These are phyloP conservation scores for Aspergillus sp. DNA, from an alignment of 2,329 filamentous ascomycete species.

Conservation along the genomic window DNA sequence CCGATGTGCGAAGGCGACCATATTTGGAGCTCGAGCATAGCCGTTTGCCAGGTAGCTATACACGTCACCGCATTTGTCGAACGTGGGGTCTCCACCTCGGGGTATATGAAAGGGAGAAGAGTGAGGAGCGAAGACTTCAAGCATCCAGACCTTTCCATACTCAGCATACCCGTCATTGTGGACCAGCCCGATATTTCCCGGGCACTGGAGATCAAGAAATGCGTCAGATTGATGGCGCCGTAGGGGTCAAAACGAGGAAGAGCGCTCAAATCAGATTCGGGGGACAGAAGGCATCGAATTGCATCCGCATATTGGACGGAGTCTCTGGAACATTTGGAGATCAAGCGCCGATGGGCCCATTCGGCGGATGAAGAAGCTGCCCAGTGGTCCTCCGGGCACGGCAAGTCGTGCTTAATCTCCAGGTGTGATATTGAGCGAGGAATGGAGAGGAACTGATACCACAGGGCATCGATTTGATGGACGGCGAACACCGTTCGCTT, in stretches of 20 bases:
- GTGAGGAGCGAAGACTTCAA: constrained; percentile 36
- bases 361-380: constrained; percentile 35
- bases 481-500: constrained; percentile 45
- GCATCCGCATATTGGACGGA: constrained; percentile 36
- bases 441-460: constrained; percentile 43
- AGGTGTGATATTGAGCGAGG: constrained; percentile 33
- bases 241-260: constrained; percentile 41
- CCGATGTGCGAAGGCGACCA: constrained; percentile 44
- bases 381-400: constrained; percentile 41
- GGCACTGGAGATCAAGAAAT: constrained; percentile 43
- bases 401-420: constrained; percentile 47
- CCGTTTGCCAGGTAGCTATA: constrained; percentile 42
- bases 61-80: too few relatives aligned
- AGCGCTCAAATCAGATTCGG: constrained; percentile 18
- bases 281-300: constrained; percentile 38
- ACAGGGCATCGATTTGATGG: constrained; percentile 45
- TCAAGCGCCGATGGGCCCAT: constrained; percentile 23
- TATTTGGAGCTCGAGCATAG: constrained; percentile 44
- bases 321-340: constrained; percentile 23
- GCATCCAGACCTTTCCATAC: constrained; percentile 39
- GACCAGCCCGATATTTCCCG: constrained; percentile 46
- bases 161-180: constrained; percentile 43
- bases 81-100: too few relatives aligned
- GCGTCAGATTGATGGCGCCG: constrained; percentile 43
- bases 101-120: constrained; percentile 33